Evolutionary conservation across 257 asterid species (phyloP).

Genomic region (Nicotiana otophora): DNA sequence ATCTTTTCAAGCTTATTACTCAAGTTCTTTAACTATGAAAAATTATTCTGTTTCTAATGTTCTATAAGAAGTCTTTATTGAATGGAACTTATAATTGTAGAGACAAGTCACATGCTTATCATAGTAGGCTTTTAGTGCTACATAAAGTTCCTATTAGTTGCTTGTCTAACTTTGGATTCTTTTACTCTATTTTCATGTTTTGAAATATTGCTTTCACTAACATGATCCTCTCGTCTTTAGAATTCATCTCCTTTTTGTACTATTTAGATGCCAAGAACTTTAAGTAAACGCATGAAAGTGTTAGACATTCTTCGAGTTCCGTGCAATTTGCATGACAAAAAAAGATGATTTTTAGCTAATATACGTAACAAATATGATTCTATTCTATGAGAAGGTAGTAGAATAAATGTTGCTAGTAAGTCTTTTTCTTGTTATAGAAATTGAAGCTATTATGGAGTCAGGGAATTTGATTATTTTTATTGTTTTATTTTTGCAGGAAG

Average conservation of each 20-base stretch:
- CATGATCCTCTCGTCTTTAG: background rate
- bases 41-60: constrained; percentile 16
- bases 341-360: background rate
- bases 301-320: background rate
- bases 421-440: background rate
- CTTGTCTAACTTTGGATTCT: constrained; percentile 33
- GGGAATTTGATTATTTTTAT: background rate
- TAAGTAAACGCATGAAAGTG: background rate
- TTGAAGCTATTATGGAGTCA: no score
- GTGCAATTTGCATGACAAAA: background rate
- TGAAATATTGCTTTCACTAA: background rate
- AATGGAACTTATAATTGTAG: constrained; percentile 24
- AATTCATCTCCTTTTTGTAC: background rate
- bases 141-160: constrained; percentile 28
- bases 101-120: constrained; percentile 36
- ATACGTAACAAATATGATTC: background rate
- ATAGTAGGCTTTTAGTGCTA: constrained; percentile 20
- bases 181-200: constrained; percentile 12
- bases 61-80: constrained; percentile 6
- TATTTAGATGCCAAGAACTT: background rate
- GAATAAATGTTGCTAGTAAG: background rate
- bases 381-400: background rate
- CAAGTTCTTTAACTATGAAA: constrained; percentile 26
- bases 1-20: constrained; percentile 21
- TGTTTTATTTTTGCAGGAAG: constrained; percentile 45